Evolutionary conservation across 2,329 filamentous ascomycete species (phyloP), one percentile per base, ranked within the genome.

Genomic region (Aspergillus fumigatus): DNA sequence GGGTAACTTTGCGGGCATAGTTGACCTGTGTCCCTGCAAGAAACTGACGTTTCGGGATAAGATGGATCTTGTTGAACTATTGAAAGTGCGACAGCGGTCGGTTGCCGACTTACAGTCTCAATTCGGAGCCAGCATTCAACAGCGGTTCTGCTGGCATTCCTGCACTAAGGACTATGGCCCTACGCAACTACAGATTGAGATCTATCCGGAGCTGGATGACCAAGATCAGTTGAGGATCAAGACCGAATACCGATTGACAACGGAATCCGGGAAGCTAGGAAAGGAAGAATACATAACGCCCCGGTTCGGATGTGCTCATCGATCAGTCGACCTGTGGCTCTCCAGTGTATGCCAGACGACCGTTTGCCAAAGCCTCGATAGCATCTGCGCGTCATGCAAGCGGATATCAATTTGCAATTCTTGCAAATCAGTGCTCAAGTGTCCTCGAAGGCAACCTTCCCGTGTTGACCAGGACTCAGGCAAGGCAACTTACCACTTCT

Each of bases 31-130:
- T 51, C 73, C 73, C 9, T 75, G 73, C 68, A 72, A 70, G 52
- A 75, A 75, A 58, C 54, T 75, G 55, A 75, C 73, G 0, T 75
- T 71, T 55, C 69, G 66, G 5, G 73, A 74, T 55, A 75, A 72
- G 54, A 51, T 70, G 47, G 68, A 74, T 19, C 65, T 75, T 2
- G 54, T 69, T 6, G 67, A 74, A n/a, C 63, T 71, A 11, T 47
- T 75, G 29, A 65, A 65, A 40, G 57, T 70, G 47, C 67, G 72
- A 4, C 64, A 68, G 53, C 63, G 61, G 29, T 59, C 71, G 0
- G 52, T 71, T 10, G 55, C 58, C 19, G 59, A 64, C 25, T 54
- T 74, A 27, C 58, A 61, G 7, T 57, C 58, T 3, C 61, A 71
- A 29, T 72, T 73, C 35, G 68, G 70, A 8, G 54, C 62, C 7